These are phyloP conservation scores for Odontarrhena argentea DNA, from an alignment of 345 rosid genomes.

Conservation along the genomic window DNA sequence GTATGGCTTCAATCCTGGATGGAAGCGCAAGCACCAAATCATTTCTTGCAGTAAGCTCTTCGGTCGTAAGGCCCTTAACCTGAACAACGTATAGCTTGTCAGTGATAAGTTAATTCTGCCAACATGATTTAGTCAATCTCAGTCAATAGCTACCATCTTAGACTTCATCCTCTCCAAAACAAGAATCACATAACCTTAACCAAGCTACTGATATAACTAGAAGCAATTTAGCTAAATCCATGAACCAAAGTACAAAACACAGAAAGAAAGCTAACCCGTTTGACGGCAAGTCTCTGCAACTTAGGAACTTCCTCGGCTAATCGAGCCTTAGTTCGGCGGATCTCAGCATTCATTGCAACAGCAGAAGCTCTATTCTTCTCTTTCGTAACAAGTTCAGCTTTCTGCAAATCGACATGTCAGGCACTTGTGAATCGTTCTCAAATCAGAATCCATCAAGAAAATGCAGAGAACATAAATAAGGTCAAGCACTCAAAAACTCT, in stretches of 20 bases:
- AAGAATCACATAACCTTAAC: slow-evolving; percentile 21
- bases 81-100: slow-evolving; percentile 29
- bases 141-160: neutral
- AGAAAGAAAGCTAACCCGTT: slow-evolving; percentile 55
- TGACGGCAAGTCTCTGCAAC: slow-evolving; percentile 91
- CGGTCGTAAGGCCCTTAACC: slow-evolving; percentile 92
- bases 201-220: slow-evolving; percentile 11
- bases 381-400: slow-evolving; percentile 79
- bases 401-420: slow-evolving; percentile 48
- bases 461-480: neutral
- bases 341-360: slow-evolving; percentile 94
- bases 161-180: neutral
- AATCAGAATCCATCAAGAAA: slow-evolving; percentile 1
- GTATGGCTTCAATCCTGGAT: slow-evolving; percentile 86
- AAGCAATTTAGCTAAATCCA: slow-evolving; percentile 4
- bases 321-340: slow-evolving; percentile 89
- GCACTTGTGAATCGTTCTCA: neutral
- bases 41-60: slow-evolving; percentile 84
- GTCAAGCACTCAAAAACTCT: neutral
- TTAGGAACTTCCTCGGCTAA: slow-evolving; percentile 89
- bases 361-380: slow-evolving; percentile 87
- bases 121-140: slow-evolving; percentile 16
- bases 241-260: slow-evolving; percentile 17
- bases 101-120: slow-evolving; percentile 6
- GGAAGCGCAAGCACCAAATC: slow-evolving; percentile 94